Percentiles rank a stretch among this genome's conserved stretches.
These are phyloP conservation scores for Neophaeococcomyces aloes DNA, from an alignment of 2,329 filamentous ascomycete genomes.

Conservation along the genomic window DNA sequence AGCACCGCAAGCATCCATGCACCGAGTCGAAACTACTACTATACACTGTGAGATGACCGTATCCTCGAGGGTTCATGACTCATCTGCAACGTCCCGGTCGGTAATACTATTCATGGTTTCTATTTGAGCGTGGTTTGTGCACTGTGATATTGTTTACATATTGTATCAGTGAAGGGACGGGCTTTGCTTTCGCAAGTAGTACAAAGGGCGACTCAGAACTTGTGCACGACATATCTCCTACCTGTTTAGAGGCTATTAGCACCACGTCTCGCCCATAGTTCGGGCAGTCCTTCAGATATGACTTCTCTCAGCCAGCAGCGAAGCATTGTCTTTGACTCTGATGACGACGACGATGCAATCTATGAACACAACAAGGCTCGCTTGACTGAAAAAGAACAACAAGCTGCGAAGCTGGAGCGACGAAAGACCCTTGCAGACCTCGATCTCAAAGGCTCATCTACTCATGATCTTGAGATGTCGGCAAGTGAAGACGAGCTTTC, in stretches of 20 bases:
- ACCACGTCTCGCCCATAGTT: not conserved
- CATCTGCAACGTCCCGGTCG: not conserved
- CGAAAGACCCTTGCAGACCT: slow-evolving; percentile 9
- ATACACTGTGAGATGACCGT: no score
- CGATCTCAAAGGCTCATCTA: slow-evolving; percentile 6
- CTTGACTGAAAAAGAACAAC: slow-evolving; percentile 12
- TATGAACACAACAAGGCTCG: slow-evolving; percentile 18
- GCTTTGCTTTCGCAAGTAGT: no score
- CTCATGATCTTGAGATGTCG: slow-evolving; percentile 10
- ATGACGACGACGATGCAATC: slow-evolving; percentile 19
- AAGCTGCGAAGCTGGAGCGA: slow-evolving; percentile 11
- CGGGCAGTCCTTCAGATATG: not conserved
- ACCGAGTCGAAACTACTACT: no score
- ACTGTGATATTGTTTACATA: no score
- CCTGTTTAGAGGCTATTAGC: no score
- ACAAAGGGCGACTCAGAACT: no score
- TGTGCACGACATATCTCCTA: no score
- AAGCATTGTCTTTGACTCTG: slow-evolving; percentile 14
- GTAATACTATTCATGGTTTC: not conserved
- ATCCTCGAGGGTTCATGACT: no score
- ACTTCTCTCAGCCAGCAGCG: slow-evolving; percentile 1
- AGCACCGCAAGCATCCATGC: no score
- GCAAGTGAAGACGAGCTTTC: slow-evolving; percentile 15
- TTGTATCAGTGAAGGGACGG: no score
- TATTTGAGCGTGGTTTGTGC: not conserved